Conservation (phyloP, 2,329 filamentous ascomycete genomes). For the Zasmidium angulare region DNA sequence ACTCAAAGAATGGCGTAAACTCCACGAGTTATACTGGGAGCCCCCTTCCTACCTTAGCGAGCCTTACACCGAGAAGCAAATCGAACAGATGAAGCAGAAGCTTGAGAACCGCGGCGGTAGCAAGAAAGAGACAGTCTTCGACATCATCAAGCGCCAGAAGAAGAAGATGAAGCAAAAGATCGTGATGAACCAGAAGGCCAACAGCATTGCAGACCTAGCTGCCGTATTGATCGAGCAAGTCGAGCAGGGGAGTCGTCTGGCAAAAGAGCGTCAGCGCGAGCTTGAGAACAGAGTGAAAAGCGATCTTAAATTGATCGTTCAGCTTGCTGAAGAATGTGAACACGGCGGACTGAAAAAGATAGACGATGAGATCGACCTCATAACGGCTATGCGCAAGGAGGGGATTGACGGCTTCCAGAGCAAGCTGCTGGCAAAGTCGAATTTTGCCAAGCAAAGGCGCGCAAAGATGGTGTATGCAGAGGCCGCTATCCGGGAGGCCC, state of each 20-base stretch:
- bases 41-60: constrained; percentile 34
- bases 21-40: constrained; percentile 58
- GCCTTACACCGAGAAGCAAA: constrained; percentile 39
- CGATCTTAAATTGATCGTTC: constrained; percentile 22
- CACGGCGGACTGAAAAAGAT: constrained; percentile 21
- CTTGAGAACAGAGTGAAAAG: constrained; percentile 10
- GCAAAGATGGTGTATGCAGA: constrained; percentile 20
- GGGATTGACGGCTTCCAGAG: constrained; percentile 6
- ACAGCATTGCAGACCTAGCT: constrained; percentile 60
- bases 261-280: constrained; percentile 18
- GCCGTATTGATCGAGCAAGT: constrained; percentile 55
- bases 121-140: constrained; percentile 33
- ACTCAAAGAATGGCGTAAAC: constrained; percentile 59
- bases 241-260: constrained; percentile 31
- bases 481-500: constrained; percentile 4
- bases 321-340: constrained; percentile 17
- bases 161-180: constrained; percentile 53
- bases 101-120: constrained; percentile 32
- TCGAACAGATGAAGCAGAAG: constrained; percentile 43
- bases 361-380: constrained; percentile 13
- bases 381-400: constrained; percentile 10
- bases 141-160: constrained; percentile 36
- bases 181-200: constrained; percentile 66
- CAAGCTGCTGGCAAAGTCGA: constrained; percentile 4
- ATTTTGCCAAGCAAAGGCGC: background rate